Evolutionary conservation across 257 asterid genomes (phyloP), one percentile per base, ranked within the genome.

Genomic region (Craterostigma plantagineum): DNA sequence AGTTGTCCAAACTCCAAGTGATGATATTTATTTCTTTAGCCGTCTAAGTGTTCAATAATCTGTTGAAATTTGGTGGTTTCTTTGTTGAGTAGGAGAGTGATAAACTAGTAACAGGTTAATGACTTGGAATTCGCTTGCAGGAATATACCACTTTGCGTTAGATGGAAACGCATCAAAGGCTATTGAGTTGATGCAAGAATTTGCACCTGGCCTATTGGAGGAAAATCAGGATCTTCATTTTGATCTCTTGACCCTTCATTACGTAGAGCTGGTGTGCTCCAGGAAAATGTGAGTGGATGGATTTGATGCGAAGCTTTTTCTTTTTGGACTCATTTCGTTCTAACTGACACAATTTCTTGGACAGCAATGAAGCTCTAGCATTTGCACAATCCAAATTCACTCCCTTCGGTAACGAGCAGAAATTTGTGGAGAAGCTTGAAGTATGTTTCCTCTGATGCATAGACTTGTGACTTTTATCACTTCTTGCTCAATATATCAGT

Each of bases 331-430:
- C 47, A 42, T 16, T 38, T 38, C 46, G 8, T n/a, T 46, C 14
- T 34, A 46, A 14, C 16, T 13, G 33, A 36, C 2, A 23, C 30
- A 23, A 12, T 49, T 43, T 52, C 42, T 62, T 49, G 73, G 58
- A 69, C 97, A 87, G 97, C 72, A 68, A 67, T 18, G 95, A 87
- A 72, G 98, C 98, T 45, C 60, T 87, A 48, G 76, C 58, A 59
- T 87, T 82, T 62, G 98, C 98, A 14, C 90, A 72, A 46, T 56
- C 73, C 49, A 73, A 82, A 52, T 59, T 82, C 55, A 65, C 82
- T 48, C 76, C 91, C 58, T 87, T 79, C 9, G 95, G 90, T 18
- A 79, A 73, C 58, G 79, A 68, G 51, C 82, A 76, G 68, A 72
- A 70, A 69, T 71, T 67, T 42, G 77, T 82, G 34, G 59, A 67